Evolutionary conservation across 1,139 yeast genomes (phyloP).

Genomic region (Debaryomycetaceae sp.): DNA sequence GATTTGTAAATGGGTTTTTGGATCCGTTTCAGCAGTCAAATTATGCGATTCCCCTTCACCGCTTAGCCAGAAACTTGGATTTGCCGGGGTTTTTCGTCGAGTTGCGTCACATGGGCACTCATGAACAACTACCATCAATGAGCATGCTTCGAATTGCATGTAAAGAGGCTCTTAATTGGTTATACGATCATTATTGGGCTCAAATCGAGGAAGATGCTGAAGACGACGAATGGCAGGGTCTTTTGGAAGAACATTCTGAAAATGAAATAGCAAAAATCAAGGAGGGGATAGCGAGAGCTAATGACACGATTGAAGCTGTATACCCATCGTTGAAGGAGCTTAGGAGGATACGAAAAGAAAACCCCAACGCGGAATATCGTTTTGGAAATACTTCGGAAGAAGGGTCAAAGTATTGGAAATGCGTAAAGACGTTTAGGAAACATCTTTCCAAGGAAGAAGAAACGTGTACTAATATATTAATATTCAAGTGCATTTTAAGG

Average conservation of each 20-base stretch:
- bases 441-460: conserved; percentile 14
- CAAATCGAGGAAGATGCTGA: conserved; percentile 17
- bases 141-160: conserved; percentile 60
- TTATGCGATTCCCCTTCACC: conserved; percentile 75
- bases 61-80: conserved; percentile 63
- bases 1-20: conserved; percentile 88
- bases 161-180: conserved; percentile 68
- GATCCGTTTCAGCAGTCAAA: conserved; percentile 84
- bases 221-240: conserved; percentile 7
- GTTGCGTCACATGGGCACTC: conserved; percentile 87
- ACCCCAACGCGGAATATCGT: conserved; percentile 35
- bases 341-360: conserved; percentile 44
- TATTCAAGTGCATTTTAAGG: conserved; percentile 13
- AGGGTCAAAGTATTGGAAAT: conserved; percentile 40
- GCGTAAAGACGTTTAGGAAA: conserved; percentile 21
- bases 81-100: conserved; percentile 88
- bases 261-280: conserved; percentile 1
- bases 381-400: conserved; percentile 36
- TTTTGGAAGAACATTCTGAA: conserved; percentile 12
- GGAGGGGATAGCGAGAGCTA: conserved; percentile 2
- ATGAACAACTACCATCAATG: conserved; percentile 75
- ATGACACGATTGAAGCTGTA: conserved; percentile 4
- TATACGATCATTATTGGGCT: conserved; percentile 72
- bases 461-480: conserved; percentile 23
- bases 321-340: conserved; percentile 24